Conservation (phyloP, 31 red algal species). For the Asparagopsis taxiformis region DNA sequence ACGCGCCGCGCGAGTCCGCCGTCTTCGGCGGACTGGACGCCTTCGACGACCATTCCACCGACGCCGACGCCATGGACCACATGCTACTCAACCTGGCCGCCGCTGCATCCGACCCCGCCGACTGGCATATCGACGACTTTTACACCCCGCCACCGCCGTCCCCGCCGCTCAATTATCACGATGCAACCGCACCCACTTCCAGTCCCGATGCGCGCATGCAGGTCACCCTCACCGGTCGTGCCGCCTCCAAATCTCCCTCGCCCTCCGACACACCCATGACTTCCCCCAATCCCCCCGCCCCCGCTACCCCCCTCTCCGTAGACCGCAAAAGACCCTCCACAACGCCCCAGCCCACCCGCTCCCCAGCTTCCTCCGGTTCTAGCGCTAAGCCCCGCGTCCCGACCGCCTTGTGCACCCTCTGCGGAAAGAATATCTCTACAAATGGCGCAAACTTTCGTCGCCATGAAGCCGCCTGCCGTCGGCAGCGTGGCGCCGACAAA, state of each 20-base stretch:
- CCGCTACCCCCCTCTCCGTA: neutral
- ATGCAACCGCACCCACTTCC: neutral
- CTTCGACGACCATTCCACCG: constrained; percentile 29
- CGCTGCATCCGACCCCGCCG: constrained; percentile 43
- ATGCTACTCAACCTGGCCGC: constrained; percentile 55
- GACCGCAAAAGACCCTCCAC: neutral
- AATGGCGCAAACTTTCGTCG: constrained; percentile 38
- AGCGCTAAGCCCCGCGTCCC: constrained; percentile 18
- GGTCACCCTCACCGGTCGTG: too few relatives aligned
- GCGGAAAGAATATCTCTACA: constrained; percentile 22
- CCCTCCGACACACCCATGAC: too few relatives aligned
- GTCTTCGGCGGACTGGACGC: constrained; percentile 54
- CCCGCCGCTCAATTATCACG: neutral
- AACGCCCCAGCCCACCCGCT: neutral
- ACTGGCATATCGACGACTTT: constrained; percentile 47
- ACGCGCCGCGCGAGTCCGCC: constrained; percentile 38
- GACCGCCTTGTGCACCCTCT: constrained; percentile 28
- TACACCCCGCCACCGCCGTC: neutral
- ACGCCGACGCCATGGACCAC: constrained; percentile 56
- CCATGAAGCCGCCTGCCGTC: constrained; percentile 12
- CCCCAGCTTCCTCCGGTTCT: too few relatives aligned
- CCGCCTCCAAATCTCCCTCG: too few relatives aligned
- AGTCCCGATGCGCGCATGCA: too few relatives aligned
- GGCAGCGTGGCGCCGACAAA: neutral
- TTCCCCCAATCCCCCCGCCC: neutral